These are phyloP conservation scores for Cryptosporidium ubiquitum DNA, from an alignment of 169 alveolate species.

Conservation along the genomic window DNA sequence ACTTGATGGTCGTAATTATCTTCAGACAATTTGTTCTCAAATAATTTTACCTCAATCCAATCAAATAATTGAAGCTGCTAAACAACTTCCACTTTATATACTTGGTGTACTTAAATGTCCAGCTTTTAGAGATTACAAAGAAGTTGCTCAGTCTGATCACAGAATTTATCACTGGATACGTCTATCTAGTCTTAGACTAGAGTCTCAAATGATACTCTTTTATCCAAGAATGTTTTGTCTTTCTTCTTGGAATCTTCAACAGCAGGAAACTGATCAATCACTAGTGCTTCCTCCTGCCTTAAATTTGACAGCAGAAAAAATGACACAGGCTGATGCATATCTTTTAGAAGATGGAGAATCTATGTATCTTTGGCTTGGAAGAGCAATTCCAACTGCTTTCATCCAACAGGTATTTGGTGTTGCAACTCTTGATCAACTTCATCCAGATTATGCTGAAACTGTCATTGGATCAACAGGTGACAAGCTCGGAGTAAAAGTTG, in stretches of 20 bases:
- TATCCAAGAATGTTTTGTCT: conserved; percentile 86
- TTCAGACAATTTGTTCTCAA: conserved; percentile 83
- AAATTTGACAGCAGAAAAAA: conserved; percentile 83
- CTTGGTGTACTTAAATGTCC: conserved; percentile 86
- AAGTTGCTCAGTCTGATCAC: conserved; percentile 81
- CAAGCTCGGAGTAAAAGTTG: conserved; percentile 81
- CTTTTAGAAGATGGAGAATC: conserved; percentile 89
- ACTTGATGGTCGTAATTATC: conserved; percentile 84
- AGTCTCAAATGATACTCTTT: conserved; percentile 81
- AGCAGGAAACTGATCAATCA: conserved; percentile 75
- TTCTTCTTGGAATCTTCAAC: conserved; percentile 74
- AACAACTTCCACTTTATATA: conserved; percentile 77
- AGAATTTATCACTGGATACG: conserved; percentile 85
- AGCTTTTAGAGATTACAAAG: conserved; percentile 84
- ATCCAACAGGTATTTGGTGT: conserved; percentile 75
- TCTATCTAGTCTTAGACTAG: conserved; percentile 81
- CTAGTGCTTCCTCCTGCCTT: conserved; percentile 78
- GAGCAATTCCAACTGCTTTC: conserved; percentile 70
- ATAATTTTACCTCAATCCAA: conserved; percentile 71
- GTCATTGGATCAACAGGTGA: conserved; percentile 75
- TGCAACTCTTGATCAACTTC: conserved; percentile 69
- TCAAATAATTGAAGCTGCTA: conserved; percentile 73
- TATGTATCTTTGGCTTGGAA: conserved; percentile 90
- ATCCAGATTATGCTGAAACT: conserved; percentile 74
- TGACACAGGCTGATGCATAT: conserved; percentile 88